A percentile compares a stretch with the other conserved stretches of the same genome.
Conservation (phyloP, 1,139 yeast genomes). For the Geotrichum bryndzae region DNA sequence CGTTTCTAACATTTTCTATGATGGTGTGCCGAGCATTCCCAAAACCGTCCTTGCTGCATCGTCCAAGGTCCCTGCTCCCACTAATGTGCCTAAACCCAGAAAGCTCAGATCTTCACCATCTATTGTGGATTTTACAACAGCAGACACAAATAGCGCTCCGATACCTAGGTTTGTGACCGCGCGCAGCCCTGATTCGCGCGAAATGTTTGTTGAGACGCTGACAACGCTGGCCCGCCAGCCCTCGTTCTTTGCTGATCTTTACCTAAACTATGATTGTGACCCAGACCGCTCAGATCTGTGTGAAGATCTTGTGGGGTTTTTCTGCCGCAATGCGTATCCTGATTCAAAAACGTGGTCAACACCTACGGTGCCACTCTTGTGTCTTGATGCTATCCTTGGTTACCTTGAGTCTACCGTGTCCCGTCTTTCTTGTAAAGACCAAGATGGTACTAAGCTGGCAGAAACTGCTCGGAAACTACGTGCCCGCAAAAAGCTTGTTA, state of each 20-base stretch:
- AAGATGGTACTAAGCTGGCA: constrained; percentile 22
- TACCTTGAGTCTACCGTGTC: constrained; percentile 58
- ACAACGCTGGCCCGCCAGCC: constrained; percentile 77
- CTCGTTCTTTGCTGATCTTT: constrained; percentile 65
- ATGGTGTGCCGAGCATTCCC: constrained; percentile 39
- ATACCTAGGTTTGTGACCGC: constrained; percentile 19
- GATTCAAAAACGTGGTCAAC: constrained; percentile 73
- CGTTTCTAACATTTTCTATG: constrained; percentile 38
- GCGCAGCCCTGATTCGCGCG: constrained; percentile 51
- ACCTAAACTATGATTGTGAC: constrained; percentile 85
- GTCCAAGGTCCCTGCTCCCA: constrained; percentile 17
- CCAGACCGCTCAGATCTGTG: constrained; percentile 80
- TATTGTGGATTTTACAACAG: neutral
- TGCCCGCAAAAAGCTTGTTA: constrained; percentile 67
- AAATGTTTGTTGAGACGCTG: constrained; percentile 74
- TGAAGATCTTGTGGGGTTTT: constrained; percentile 58
- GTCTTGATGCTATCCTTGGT: constrained; percentile 78
- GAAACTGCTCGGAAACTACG: constrained; percentile 31
- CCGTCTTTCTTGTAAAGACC: constrained; percentile 50
- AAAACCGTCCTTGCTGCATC: constrained; percentile 29
- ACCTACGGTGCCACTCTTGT: constrained; percentile 85
- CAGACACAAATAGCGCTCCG: neutral
- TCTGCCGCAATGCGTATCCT: constrained; percentile 73
- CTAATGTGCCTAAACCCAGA: constrained; percentile 19
- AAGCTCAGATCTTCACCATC: constrained; percentile 19